phyloP scores from a whole-genome alignment of 208 protist genomes.

The Naegleria fowleri region DNA sequence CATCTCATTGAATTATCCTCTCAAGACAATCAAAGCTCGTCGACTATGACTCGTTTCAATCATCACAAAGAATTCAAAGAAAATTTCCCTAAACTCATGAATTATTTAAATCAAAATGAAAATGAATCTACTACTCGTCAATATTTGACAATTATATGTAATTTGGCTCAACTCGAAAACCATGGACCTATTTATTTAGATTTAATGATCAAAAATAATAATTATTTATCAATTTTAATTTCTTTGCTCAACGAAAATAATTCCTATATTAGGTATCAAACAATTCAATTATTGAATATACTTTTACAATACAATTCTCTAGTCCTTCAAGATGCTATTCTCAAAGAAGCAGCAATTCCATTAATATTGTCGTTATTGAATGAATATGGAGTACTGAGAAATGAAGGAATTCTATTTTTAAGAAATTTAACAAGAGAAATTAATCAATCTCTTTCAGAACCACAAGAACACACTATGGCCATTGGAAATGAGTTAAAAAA shows the following conservation, averaged over 20 bases:
- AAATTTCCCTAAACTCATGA: background rate
- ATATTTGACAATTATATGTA: background rate
- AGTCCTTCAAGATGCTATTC: background rate
- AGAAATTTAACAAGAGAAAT: background rate
- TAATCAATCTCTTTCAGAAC: background rate
- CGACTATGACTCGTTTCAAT: no score
- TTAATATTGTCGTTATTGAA: background rate
- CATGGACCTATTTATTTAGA: background rate
- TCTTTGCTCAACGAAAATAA: background rate
- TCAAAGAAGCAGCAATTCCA: background rate
- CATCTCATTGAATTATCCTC: background rate
- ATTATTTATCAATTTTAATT: background rate
- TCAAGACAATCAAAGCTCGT: background rate
- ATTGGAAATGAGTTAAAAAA: background rate
- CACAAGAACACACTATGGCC: background rate
- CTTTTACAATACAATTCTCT: background rate
- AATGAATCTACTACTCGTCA: background rate
- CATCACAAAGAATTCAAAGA: background rate
- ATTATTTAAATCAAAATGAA: background rate
- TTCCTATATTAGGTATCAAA: slow-evolving; percentile 7
- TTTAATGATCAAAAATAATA: background rate
- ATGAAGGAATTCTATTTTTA: background rate
- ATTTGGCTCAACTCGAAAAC: background rate
- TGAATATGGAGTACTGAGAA: background rate
- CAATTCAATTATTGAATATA: background rate